Evolutionary conservation across 2,329 filamentous ascomycete species (phyloP).

Genomic region (Leptographium lundbergii): DNA sequence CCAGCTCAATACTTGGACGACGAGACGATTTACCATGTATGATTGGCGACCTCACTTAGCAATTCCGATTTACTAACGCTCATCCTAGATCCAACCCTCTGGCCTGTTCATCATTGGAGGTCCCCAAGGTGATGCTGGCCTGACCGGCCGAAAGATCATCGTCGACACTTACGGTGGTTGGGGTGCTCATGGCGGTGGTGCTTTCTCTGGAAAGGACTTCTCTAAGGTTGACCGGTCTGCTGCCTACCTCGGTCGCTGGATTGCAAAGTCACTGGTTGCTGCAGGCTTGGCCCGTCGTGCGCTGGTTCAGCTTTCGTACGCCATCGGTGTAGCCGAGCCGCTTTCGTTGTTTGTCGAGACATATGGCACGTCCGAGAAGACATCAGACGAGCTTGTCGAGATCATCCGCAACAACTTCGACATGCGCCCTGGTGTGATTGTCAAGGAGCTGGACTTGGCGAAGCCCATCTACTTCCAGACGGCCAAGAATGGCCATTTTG

Average conservation of each 20-base stretch:
- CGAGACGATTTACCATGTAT: conserved; percentile 86
- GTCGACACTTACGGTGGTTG: conserved; percentile 99
- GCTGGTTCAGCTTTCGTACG: conserved; percentile 96
- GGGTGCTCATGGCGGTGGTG: conserved; percentile 99
- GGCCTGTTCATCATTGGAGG: conserved; percentile 98
- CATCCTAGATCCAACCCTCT: conserved; percentile 72
- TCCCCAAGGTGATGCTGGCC: conserved; percentile 95
- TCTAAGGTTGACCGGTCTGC: conserved; percentile 99
- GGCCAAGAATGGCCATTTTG: conserved; percentile 98
- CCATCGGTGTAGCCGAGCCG: conserved; percentile 96
- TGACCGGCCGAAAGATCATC: conserved; percentile 98
- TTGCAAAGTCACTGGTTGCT: conserved; percentile 92
- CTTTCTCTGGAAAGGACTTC: conserved; percentile 99
- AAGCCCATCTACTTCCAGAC: conserved; percentile 98
- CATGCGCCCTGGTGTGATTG: conserved; percentile 94
- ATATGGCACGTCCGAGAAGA: conserved; percentile 87
- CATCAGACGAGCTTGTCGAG: conserved; percentile 82
- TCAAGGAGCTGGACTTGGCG: conserved; percentile 88
- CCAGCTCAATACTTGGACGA: conserved; percentile 86
- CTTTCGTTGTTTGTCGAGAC: conserved; percentile 96
- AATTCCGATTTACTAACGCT: conserved; percentile 15
- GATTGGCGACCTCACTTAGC: conserved; percentile 18
- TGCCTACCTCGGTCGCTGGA: conserved; percentile 95
- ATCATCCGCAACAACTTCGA: conserved; percentile 97
- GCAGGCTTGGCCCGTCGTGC: conserved; percentile 82